These are phyloP conservation scores for Scheffersomyces lignosus DNA, from an alignment of 805 yeast genomes.

Conservation along the genomic window DNA sequence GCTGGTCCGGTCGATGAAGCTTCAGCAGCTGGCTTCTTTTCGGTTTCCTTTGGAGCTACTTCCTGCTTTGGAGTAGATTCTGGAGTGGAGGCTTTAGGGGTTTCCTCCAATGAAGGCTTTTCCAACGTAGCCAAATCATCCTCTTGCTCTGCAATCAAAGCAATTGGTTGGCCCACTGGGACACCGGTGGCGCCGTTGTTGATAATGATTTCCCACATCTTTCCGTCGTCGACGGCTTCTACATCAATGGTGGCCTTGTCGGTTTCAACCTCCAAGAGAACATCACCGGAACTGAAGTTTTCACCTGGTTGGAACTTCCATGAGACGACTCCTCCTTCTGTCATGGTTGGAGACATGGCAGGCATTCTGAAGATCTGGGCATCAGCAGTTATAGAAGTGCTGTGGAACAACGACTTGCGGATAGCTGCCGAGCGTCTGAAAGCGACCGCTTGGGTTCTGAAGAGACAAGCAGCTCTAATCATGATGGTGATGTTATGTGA, in stretches of 20 bases:
- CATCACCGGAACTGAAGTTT: constrained; percentile 77
- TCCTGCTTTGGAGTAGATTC: constrained; percentile 13
- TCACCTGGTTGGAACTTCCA: constrained; percentile 84
- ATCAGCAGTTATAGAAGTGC: constrained; percentile 22
- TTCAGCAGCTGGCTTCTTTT: constrained; percentile 3
- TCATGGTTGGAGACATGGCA: constrained; percentile 99
- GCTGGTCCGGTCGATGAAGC: constrained; percentile 1
- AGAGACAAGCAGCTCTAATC: constrained; percentile 14
- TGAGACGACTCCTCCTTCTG: constrained; percentile 84
- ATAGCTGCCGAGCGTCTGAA: too few species aligned
- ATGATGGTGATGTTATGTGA: too few species aligned
- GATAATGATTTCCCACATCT: constrained; percentile 70
- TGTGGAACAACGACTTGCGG: constrained; percentile 40
- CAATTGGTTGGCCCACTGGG: constrained; percentile 88
- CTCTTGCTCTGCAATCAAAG: constrained; percentile 81
- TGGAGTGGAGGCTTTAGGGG: constrained; percentile 15
- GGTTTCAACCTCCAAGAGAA: constrained; percentile 77
- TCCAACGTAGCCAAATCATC: constrained; percentile 73
- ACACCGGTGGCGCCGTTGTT: constrained; percentile 77
- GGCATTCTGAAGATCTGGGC: constrained; percentile 80
- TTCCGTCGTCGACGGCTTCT: constrained; percentile 90
- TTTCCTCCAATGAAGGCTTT: constrained; percentile 48
- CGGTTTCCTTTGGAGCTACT: constrained; percentile 9
- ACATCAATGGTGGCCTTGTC: constrained; percentile 84
- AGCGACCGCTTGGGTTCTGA: constrained; percentile 16